Conservation (phyloP, 345 rosid species). For the Salix purpurea region DNA sequence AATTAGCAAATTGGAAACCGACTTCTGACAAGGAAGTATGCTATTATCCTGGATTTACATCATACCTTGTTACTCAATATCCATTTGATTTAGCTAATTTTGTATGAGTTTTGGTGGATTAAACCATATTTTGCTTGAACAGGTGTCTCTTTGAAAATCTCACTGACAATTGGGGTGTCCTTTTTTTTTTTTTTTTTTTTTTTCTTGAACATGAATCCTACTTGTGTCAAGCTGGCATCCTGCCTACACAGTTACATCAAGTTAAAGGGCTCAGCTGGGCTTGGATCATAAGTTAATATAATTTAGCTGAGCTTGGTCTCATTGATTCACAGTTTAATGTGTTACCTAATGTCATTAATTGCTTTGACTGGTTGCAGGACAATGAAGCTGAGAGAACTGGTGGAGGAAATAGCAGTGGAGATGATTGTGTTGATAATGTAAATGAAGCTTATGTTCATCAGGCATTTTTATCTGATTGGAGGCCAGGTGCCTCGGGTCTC, state of each 20-base stretch:
- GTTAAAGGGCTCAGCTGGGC: background rate
- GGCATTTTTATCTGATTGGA: constrained; percentile 84
- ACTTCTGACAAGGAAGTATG: constrained; percentile 54
- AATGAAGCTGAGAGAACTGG: constrained; percentile 39
- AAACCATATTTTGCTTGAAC: background rate
- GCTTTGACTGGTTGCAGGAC: constrained; percentile 38
- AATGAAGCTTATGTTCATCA: constrained; percentile 77
- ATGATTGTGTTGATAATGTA: constrained; percentile 46
- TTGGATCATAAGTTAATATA: background rate
- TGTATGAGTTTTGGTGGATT: background rate
- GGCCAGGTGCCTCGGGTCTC: constrained; percentile 44
- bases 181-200: background rate
- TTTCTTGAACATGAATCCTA: background rate
- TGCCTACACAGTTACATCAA: background rate
- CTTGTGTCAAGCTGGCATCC: background rate
- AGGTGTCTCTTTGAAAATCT: background rate
- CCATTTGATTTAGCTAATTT: background rate
- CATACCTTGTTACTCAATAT: background rate
- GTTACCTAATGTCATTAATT: background rate
- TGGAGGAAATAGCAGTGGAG: constrained; percentile 51
- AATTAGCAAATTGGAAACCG: constrained; percentile 41
- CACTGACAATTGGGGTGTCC: background rate
- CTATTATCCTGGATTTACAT: constrained; percentile 3
- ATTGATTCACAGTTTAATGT: background rate
- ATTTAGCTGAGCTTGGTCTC: background rate